Conservation (phyloP, 176 grass and related monocot genomes). For the Echinochloa phyllopogon region DNA sequence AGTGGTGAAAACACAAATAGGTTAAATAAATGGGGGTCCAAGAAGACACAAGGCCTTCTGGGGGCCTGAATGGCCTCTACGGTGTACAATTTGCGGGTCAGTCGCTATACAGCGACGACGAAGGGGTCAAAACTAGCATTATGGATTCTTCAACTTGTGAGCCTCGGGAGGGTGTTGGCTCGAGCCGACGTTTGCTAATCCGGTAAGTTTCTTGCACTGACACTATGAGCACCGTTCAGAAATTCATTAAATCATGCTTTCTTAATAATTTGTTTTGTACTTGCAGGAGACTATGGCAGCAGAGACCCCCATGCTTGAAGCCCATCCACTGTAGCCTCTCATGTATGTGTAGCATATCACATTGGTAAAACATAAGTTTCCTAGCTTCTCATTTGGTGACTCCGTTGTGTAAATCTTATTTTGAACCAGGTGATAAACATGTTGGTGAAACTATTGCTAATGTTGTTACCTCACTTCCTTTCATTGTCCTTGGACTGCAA, state of each 20-base stretch:
- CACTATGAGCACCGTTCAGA: neutral
- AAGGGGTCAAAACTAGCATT: slow-evolving; percentile 35
- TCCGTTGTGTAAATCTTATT: slow-evolving; percentile 11
- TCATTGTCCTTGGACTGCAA: slow-evolving; percentile 82
- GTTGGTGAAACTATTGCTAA: slow-evolving; percentile 86
- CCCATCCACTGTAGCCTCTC: slow-evolving; percentile 82
- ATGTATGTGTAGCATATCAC: slow-evolving; percentile 52
- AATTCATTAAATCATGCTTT: neutral
- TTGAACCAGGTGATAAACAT: slow-evolving; percentile 76
- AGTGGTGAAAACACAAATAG: slow-evolving; percentile 9
- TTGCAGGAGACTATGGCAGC: slow-evolving; percentile 74
- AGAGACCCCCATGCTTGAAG: slow-evolving; percentile 78
- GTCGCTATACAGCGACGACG: slow-evolving; percentile 47
- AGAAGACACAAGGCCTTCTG: slow-evolving; percentile 45
- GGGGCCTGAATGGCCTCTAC: slow-evolving; percentile 61
- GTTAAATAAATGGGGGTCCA: slow-evolving; percentile 56
- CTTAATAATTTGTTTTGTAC: slow-evolving; percentile 35
- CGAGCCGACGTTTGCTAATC: slow-evolving; percentile 61
- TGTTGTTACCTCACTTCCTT: slow-evolving; percentile 90
- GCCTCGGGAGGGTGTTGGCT: slow-evolving; percentile 28
- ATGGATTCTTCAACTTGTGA: slow-evolving; percentile 41
- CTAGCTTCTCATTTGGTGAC: slow-evolving; percentile 16
- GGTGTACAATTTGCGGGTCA: slow-evolving; percentile 51
- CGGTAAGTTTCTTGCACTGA: slow-evolving; percentile 37
- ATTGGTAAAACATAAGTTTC: neutral